Percentiles rank a stretch among this genome's conserved stretches.
Conservation (phyloP, 2,329 filamentous ascomycete genomes). For the Aspergillus udagawae region DNA sequence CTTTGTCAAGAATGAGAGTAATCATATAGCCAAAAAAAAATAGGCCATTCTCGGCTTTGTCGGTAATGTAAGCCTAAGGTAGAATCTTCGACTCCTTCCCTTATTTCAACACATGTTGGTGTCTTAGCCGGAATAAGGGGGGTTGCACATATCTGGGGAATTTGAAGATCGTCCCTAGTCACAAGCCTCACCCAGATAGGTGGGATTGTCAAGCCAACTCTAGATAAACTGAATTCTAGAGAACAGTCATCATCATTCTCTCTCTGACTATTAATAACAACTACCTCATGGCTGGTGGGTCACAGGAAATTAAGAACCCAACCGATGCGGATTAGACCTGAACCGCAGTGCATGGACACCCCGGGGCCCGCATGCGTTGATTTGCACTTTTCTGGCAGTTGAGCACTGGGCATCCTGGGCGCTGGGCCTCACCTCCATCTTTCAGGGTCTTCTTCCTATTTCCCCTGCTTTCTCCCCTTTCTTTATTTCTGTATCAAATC, state of each 20-base stretch:
- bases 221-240: background rate
- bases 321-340: background rate
- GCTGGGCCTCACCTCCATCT: background rate
- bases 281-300: background rate
- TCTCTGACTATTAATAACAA: background rate
- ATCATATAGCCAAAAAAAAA: too few species aligned
- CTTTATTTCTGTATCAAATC: slow-evolving; percentile 1
- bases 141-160: too few species aligned
- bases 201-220: too few species aligned
- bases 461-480: slow-evolving; percentile 12
- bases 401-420: background rate
- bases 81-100: too few species aligned
- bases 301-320: background rate
- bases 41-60: too few species aligned
- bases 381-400: background rate
- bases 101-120: too few species aligned
- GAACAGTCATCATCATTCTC: background rate
- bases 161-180: too few species aligned
- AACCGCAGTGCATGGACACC: slow-evolving; percentile 1
- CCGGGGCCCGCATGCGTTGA: slow-evolving; percentile 16
- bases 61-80: too few species aligned
- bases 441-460: slow-evolving; percentile 2
- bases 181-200: too few species aligned
- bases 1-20: too few species aligned
- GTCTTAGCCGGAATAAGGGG: too few species aligned